phyloP scores from a whole-genome alignment of 208 protist species.

The Acanthamoeba triangularis region DNA sequence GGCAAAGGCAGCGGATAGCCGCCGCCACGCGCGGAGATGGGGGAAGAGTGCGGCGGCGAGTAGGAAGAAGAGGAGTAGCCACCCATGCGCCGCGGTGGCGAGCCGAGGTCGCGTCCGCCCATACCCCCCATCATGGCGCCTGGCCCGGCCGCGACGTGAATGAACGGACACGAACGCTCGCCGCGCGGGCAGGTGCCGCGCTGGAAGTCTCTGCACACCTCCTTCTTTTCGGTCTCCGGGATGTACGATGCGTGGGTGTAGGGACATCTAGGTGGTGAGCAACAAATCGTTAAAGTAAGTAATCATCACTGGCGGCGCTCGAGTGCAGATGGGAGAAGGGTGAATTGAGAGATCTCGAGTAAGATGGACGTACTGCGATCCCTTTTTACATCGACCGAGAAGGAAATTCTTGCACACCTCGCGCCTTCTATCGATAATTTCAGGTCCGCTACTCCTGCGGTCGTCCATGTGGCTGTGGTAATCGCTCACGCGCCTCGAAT shows the following conservation, averaged over 20 bases:
- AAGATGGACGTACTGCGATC: slow-evolving; percentile 7
- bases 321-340: too few species aligned
- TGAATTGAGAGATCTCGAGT: not conserved
- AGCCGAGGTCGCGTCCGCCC: not conserved
- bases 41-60: slow-evolving; percentile 6
- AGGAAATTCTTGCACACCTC: slow-evolving; percentile 51
- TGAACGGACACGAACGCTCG: slow-evolving; percentile 50
- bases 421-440: slow-evolving; percentile 37
- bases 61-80: not conserved
- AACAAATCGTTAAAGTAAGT: not conserved
- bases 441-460: slow-evolving; percentile 1
- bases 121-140: not conserved
- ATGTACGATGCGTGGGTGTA: slow-evolving; percentile 51
- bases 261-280: not conserved
- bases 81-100: not conserved
- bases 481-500: not conserved
- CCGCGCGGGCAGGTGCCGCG: slow-evolving; percentile 28
- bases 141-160: not conserved
- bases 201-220: slow-evolving; percentile 20
- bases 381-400: slow-evolving; percentile 37
- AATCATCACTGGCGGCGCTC: too few species aligned
- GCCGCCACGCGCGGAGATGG: not conserved
- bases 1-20: not conserved
- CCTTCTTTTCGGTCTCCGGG: slow-evolving; percentile 33
- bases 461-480: slow-evolving; percentile 5